Evolutionary conservation across 1,284 basidiomycete species (phyloP).

Genomic region (Bondarzewia mesenterica): DNA sequence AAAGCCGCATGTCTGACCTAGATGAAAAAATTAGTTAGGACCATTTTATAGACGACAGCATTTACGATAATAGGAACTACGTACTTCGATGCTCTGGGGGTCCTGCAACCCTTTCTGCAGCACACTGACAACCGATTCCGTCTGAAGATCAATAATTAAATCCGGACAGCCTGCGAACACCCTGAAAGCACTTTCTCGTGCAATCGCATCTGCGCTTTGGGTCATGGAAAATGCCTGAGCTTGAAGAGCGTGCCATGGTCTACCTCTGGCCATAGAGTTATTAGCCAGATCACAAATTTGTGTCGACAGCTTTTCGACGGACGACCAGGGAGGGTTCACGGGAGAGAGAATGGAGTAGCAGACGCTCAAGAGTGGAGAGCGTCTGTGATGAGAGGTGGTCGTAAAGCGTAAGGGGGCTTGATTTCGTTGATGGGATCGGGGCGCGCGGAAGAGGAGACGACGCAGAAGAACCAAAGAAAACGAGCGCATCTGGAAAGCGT

Average conservation of each 20-base stretch:
- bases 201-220: conserved; percentile 30
- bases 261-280: conserved; percentile 59
- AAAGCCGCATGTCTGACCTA: conserved; percentile 56
- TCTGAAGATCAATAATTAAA: conserved; percentile 64
- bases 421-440: conserved; percentile 26
- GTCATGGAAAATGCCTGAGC: conserved; percentile 61
- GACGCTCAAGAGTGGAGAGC: conserved; percentile 57
- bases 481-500: conserved; percentile 58
- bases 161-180: conserved; percentile 65
- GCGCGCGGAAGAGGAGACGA: conserved; percentile 60
- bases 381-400: conserved; percentile 64
- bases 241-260: conserved; percentile 74
- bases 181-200: conserved; percentile 51
- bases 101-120: conserved; percentile 62
- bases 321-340: conserved; percentile 51
- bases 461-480: conserved; percentile 74
- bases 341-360: conserved; percentile 58
- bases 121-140: conserved; percentile 53
- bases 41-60: background rate
- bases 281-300: conserved; percentile 66
- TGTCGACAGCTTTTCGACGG: conserved; percentile 64
- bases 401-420: conserved; percentile 47
- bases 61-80: conserved; percentile 13
- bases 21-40: background rate
- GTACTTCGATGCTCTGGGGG: conserved; percentile 49